Conservation (phyloP, 179 eudicot species). For the Beta corolliflora region DNA sequence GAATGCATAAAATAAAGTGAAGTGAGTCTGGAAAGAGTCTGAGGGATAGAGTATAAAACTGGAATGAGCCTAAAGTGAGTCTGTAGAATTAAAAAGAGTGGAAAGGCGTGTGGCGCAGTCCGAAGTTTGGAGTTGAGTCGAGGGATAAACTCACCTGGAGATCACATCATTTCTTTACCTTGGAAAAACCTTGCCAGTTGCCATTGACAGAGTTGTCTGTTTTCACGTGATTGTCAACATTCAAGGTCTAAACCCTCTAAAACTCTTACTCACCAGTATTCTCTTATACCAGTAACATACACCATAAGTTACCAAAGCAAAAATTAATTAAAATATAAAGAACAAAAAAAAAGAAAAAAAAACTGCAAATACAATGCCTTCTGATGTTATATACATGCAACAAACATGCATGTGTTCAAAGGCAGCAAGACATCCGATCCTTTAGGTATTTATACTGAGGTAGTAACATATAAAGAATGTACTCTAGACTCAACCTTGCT, state of each 20-base stretch:
- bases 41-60: too few species aligned
- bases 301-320: constrained; percentile 19
- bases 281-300: constrained; percentile 9
- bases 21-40: too few species aligned
- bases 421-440: constrained; percentile 1
- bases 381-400: constrained; percentile 10
- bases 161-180: constrained; percentile 15
- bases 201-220: constrained; percentile 16
- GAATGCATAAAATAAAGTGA: too few species aligned
- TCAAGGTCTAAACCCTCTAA: constrained; percentile 21
- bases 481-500: constrained; percentile 6
- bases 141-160: too few species aligned
- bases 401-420: neutral
- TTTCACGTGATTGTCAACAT: constrained; percentile 9
- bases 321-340: neutral
- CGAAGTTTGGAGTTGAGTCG: too few species aligned
- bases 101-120: too few species aligned
- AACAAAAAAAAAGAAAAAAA: neutral
- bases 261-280: constrained; percentile 3
- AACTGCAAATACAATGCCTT: constrained; percentile 4
- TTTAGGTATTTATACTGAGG: constrained; percentile 22
- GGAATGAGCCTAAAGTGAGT: too few species aligned
- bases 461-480: constrained; percentile 26
- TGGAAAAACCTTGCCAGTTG: constrained; percentile 11
- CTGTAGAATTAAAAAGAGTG: too few species aligned